phyloP scores from a whole-genome alignment of 805 yeast genomes.

The Saccharomycopsis babjevae region DNA sequence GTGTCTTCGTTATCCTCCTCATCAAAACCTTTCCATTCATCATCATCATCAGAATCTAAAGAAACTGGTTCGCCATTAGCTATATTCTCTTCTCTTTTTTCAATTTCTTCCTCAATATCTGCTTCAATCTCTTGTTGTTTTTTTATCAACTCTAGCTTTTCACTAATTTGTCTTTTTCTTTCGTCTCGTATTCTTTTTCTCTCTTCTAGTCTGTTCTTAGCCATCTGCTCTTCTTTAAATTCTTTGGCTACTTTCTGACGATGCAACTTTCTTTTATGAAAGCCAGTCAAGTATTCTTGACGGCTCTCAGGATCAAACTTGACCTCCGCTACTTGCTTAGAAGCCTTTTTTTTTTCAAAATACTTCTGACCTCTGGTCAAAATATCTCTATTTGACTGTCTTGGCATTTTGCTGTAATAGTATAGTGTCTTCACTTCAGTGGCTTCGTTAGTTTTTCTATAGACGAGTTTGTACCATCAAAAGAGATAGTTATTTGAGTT shows the following conservation, averaged over 20 bases:
- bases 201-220: slow-evolving; percentile 64
- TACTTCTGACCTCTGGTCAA: slow-evolving; percentile 82
- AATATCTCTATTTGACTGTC: slow-evolving; percentile 60
- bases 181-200: slow-evolving; percentile 61
- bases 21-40: slow-evolving; percentile 33
- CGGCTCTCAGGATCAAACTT: slow-evolving; percentile 74
- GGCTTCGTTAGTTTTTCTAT: neutral
- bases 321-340: slow-evolving; percentile 70
- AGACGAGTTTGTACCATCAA: no score
- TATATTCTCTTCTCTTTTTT: slow-evolving; percentile 11
- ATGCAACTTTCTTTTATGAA: slow-evolving; percentile 85
- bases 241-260: slow-evolving; percentile 81
- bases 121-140: slow-evolving; percentile 29
- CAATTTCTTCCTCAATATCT: slow-evolving; percentile 16
- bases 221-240: slow-evolving; percentile 65
- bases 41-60: slow-evolving; percentile 22
- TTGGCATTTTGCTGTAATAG: slow-evolving; percentile 1
- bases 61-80: slow-evolving; percentile 16
- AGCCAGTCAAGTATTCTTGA: slow-evolving; percentile 81
- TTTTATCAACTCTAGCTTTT: slow-evolving; percentile 50
- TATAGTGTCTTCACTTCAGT: neutral
- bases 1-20: slow-evolving; percentile 22
- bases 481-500: neutral
- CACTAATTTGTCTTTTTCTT: slow-evolving; percentile 52
- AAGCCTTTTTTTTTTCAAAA: slow-evolving; percentile 44